phyloP scores from a whole-genome alignment of 306 rosid genomes.

The Hylodesmum podocarpum region DNA sequence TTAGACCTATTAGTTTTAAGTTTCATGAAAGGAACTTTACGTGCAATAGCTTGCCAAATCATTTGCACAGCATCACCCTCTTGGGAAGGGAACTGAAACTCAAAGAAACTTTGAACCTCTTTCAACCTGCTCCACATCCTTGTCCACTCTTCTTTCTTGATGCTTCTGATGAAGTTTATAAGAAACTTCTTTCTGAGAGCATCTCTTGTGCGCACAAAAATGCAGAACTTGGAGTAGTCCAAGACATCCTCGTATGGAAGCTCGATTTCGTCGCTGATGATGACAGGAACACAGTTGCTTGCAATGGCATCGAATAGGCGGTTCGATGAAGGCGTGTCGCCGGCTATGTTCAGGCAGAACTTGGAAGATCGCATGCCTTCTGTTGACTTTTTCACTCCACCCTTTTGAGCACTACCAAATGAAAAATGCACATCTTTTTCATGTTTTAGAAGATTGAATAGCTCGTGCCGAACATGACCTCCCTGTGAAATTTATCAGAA shows the following conservation, averaged over 20 bases:
- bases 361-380: slow-evolving; percentile 77
- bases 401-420: slow-evolving; percentile 66
- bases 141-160: slow-evolving; percentile 72
- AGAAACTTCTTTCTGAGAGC: slow-evolving; percentile 57
- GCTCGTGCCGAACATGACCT: slow-evolving; percentile 67
- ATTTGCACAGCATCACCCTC: slow-evolving; percentile 78
- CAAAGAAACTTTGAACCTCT: slow-evolving; percentile 58
- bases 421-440: slow-evolving; percentile 80
- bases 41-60: slow-evolving; percentile 84
- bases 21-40: slow-evolving; percentile 60
- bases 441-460: slow-evolving; percentile 61
- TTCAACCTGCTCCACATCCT: slow-evolving; percentile 72
- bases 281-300: slow-evolving; percentile 77
- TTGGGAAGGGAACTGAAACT: slow-evolving; percentile 73
- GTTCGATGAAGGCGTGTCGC: slow-evolving; percentile 88
- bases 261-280: slow-evolving; percentile 77
- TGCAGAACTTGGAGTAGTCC: slow-evolving; percentile 77
- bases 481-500: slow-evolving; percentile 55
- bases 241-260: slow-evolving; percentile 78
- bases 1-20: slow-evolving; percentile 57
- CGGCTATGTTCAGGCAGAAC: slow-evolving; percentile 84
- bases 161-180: slow-evolving; percentile 51
- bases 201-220: slow-evolving; percentile 69
- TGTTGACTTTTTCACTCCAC: slow-evolving; percentile 54
- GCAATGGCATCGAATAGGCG: slow-evolving; percentile 84